These are phyloP conservation scores for Nicotiana benthamiana DNA, from an alignment of 257 asterid genomes.

Conservation along the genomic window DNA sequence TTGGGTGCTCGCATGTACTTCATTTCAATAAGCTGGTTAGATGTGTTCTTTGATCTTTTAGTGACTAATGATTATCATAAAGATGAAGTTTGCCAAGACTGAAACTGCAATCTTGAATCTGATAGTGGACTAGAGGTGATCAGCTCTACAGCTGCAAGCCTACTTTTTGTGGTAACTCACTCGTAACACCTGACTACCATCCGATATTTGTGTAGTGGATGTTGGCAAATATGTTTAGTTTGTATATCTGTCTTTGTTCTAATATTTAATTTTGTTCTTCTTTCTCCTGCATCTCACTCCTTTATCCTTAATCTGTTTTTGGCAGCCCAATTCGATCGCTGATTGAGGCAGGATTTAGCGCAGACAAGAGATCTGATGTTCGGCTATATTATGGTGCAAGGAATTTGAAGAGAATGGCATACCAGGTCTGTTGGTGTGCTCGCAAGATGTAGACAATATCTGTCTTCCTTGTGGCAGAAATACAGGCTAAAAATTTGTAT, in stretches of 20 bases:
- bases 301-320: background rate
- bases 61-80: background rate
- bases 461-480: background rate
- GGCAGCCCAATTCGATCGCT: constrained; percentile 85
- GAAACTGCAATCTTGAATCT: background rate
- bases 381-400: constrained; percentile 94
- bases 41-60: background rate
- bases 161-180: background rate
- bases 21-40: background rate
- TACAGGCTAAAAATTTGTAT: background rate
- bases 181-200: background rate
- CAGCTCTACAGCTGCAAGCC: background rate
- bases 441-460: background rate
- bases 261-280: background rate
- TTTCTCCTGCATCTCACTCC: background rate
- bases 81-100: background rate
- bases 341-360: constrained; percentile 72
- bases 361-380: constrained; percentile 70
- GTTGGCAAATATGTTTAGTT: background rate
- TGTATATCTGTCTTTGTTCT: background rate
- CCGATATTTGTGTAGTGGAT: background rate
- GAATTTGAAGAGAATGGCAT: constrained; percentile 78
- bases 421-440: constrained; percentile 44
- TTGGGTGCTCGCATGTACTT: background rate
- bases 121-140: background rate